Evolutionary conservation across 2,329 filamentous ascomycete genomes (phyloP).

Genomic region (Penicillium sp.): DNA sequence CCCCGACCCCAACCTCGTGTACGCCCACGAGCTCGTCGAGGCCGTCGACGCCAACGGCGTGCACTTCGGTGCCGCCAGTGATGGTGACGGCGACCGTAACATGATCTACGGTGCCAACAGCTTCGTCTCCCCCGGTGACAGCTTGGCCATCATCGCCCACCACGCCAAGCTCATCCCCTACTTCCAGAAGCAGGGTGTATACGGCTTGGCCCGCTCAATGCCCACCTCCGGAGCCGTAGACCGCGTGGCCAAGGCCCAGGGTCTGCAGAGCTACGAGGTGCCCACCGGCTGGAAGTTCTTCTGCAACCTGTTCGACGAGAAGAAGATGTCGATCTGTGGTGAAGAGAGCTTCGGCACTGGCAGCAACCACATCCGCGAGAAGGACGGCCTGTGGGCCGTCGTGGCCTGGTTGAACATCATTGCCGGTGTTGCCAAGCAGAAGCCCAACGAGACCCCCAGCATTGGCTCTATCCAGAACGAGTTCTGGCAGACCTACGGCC

Average conservation of each 20-base stretch:
- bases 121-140: conserved; percentile 96
- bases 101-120: conserved; percentile 99
- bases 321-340: conserved; percentile 97
- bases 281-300: conserved; percentile 99
- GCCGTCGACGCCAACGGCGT: conserved; percentile 87
- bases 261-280: conserved; percentile 89
- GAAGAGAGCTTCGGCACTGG: conserved; percentile 98
- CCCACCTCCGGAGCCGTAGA: conserved; percentile 95
- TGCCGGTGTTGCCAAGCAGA: conserved; percentile 82
- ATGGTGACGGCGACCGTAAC: conserved; percentile 97
- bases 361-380: conserved; percentile 98
- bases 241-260: conserved; percentile 91
- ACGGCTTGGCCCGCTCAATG: conserved; percentile 94
- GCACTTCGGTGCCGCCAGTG: conserved; percentile 93
- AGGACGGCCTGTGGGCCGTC: conserved; percentile 96
- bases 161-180: conserved; percentile 95
- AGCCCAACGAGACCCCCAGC: conserved; percentile 76
- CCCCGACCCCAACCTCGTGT: conserved; percentile 96
- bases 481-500: conserved; percentile 95
- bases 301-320: conserved; percentile 88
- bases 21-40: conserved; percentile 91
- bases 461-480: conserved; percentile 96
- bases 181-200: conserved; percentile 96
- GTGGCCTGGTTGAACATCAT: conserved; percentile 99
- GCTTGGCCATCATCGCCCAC: conserved; percentile 95